phyloP scores from a whole-genome alignment of 306 rosid genomes.

The Gillenia trifoliata region DNA sequence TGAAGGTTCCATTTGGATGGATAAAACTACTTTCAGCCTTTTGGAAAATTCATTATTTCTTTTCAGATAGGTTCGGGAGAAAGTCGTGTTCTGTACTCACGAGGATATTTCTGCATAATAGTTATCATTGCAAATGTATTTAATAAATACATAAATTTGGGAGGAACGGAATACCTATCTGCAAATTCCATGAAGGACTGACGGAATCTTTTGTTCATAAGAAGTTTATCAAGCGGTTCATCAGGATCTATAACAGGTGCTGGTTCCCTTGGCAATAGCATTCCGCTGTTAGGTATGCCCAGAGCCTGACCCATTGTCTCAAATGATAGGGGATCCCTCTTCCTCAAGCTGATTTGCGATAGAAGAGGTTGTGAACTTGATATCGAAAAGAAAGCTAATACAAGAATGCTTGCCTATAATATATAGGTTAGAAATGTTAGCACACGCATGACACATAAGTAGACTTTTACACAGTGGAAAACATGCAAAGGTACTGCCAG shows the following conservation, averaged over 20 bases:
- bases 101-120: background rate
- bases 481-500: slow-evolving; percentile 4
- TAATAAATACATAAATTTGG: slow-evolving; percentile 7
- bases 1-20: background rate
- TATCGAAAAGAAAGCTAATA: slow-evolving; percentile 74
- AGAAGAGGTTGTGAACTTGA: slow-evolving; percentile 96
- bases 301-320: slow-evolving; percentile 93
- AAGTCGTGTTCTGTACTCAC: background rate
- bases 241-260: slow-evolving; percentile 51
- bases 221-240: slow-evolving; percentile 86
- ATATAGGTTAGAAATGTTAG: slow-evolving; percentile 27
- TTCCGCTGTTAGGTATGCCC: slow-evolving; percentile 90
- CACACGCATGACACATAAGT: slow-evolving; percentile 7
- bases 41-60: background rate
- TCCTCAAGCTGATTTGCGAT: slow-evolving; percentile 90
- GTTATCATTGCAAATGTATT: background rate
- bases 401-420: slow-evolving; percentile 80
- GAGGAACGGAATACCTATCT: slow-evolving; percentile 56
- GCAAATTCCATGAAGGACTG: slow-evolving; percentile 94
- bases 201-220: slow-evolving; percentile 70
- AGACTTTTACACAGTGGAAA: slow-evolving; percentile 4
- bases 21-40: background rate
- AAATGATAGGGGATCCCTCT: slow-evolving; percentile 58
- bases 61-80: background rate
- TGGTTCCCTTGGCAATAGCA: slow-evolving; percentile 51